Base-by-base conservation (phyloP, 768 basidiomycete genomes). In the Tricholoma flavovirens region DNA sequence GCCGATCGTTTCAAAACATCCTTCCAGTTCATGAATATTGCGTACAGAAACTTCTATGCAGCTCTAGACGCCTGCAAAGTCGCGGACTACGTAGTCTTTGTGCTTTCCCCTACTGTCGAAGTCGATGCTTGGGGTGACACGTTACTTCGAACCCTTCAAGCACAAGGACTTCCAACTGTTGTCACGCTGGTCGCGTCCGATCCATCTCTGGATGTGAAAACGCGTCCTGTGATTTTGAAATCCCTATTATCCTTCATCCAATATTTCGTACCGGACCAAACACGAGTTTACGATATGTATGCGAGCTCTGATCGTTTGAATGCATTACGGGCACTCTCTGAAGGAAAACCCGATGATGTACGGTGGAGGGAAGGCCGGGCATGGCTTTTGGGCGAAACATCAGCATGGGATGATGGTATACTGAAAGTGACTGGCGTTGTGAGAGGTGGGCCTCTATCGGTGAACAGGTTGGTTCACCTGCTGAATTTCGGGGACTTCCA, bases 241-340 rank as follows among this genome's bases (percentile, higher is more conserved):
- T 97, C 93, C 1, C 77, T 98, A 4, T 79, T 96, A 8, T 97
- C 94, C 9, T 99, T 98, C 76, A 85, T 95, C 56, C 87, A 87
- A 60, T 98, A 98, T 72, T 99, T 98, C 70, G 90, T 91, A 57
- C 96, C 96, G 2, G 77, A 80, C 21, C 88, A 94, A 64, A 73
- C 78, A 7, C 80, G 86, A 32, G 78, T 98, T 0, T 89, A 85
- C 64, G 92, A 94, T 70, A 70, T 93, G 46, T 77, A 83, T 53
- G 69, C 72, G 1, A 63, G 77, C 21, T 76, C 87, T 4, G 93
- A 96, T 63, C 73, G 81, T 9, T 68, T 90, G 14, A 91, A 82
- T 60, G 83, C 89, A 1, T 63, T 94, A 35, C 81, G 96, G 30
- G 77, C 86, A 7, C 66, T 98, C 17, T 88, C 90, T 35, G 95